A percentile compares a stretch with the other conserved stretches of the same genome.
These are phyloP conservation scores for Trichocladium antarcticum DNA, from an alignment of 495 filamentous ascomycete species.

Conservation along the genomic window DNA sequence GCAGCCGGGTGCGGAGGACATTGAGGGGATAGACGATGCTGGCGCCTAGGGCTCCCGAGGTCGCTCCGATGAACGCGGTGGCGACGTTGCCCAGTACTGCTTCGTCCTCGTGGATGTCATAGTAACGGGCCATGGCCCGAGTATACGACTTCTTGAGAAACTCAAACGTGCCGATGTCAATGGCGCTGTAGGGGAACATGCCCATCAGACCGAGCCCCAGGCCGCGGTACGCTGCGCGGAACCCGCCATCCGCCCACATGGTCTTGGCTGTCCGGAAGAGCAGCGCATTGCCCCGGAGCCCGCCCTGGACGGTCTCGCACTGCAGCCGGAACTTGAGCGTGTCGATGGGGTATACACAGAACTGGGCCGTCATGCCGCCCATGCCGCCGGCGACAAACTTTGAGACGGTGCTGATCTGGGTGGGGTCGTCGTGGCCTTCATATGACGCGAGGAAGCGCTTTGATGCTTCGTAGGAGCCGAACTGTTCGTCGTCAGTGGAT, in stretches of 20 bases:
- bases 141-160: constrained; percentile 68
- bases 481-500: constrained; percentile 30
- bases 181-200: constrained; percentile 96
- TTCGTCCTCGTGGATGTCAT: constrained; percentile 71
- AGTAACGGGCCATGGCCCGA: constrained; percentile 54
- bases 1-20: constrained; percentile 81
- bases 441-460: constrained; percentile 77
- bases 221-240: constrained; percentile 78
- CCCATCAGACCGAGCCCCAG: constrained; percentile 84
- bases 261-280: constrained; percentile 70
- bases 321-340: constrained; percentile 95
- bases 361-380: constrained; percentile 90
- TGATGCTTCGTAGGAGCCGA: constrained; percentile 90
- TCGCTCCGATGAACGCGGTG: constrained; percentile 74
- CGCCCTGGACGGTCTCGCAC: constrained; percentile 81
- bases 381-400: constrained; percentile 86
- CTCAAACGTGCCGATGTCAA: constrained; percentile 93
- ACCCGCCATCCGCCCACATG: constrained; percentile 66
- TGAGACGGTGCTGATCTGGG: constrained; percentile 64
- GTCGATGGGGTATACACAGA: constrained; percentile 91
- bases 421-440: constrained; percentile 80
- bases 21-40: constrained; percentile 91
- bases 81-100: constrained; percentile 61
- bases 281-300: constrained; percentile 71
- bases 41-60: constrained; percentile 88